These are phyloP conservation scores for Hericium coralloides DNA, from an alignment of 768 basidiomycete species.

Conservation along the genomic window DNA sequence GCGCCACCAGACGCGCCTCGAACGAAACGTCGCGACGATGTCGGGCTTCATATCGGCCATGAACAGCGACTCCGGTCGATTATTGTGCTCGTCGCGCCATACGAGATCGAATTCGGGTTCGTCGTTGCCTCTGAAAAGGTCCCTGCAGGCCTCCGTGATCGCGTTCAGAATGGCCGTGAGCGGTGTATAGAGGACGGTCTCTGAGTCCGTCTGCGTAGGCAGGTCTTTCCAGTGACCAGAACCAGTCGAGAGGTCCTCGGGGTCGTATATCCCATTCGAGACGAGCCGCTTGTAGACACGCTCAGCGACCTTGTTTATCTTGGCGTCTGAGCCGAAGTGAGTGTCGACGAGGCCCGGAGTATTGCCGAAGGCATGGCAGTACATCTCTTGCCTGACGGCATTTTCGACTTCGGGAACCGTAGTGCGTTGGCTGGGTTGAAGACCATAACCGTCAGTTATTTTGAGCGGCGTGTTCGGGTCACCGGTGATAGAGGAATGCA, in stretches of 20 bases:
- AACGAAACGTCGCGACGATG: neutral
- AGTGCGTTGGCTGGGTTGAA: neutral
- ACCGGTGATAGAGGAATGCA: neutral
- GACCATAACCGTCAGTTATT: neutral
- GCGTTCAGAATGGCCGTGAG: neutral
- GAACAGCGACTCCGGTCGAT: neutral
- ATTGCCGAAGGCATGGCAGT: neutral
- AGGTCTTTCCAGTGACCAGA: neutral
- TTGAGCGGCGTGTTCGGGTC: neutral
- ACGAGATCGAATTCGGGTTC: neutral
- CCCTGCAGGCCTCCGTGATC: neutral
- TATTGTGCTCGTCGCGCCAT: neutral
- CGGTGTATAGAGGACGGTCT: neutral
- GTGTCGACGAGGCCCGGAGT: neutral
- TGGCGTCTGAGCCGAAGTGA: neutral
- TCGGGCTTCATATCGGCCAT: neutral
- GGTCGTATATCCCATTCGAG: neutral
- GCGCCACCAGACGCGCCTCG: neutral
- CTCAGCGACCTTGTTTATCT: neutral
- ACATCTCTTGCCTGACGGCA: neutral
- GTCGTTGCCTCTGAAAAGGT: too few species aligned
- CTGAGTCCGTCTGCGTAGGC: neutral
- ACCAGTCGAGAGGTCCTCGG: neutral
- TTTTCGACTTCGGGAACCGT: neutral
- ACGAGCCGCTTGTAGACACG: neutral